Conservation (phyloP, 805 yeast species). For the Wickerhamiella dianesei region DNA sequence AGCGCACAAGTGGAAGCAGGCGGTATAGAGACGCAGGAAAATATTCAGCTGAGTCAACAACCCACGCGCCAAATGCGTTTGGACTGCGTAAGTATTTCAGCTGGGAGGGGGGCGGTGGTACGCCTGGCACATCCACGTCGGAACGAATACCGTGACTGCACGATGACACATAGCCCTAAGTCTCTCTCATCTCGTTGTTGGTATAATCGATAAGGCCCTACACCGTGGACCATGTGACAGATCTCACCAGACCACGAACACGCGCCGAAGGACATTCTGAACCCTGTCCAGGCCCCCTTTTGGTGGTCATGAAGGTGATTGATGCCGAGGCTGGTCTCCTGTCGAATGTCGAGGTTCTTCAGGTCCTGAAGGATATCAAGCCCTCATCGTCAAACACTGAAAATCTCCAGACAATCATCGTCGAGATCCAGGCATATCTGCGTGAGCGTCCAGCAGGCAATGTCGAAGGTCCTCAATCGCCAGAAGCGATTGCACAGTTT, state of each 20-base stretch:
- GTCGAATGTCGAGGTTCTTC: slow-evolving; percentile 51
- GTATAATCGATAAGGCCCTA: too few relatives aligned
- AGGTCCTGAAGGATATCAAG: slow-evolving; percentile 39
- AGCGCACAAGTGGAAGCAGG: neutral
- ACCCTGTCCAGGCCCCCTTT: too few relatives aligned
- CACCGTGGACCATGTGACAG: neutral
- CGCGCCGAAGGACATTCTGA: neutral
- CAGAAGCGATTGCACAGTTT: slow-evolving; percentile 26
- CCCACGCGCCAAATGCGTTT: neutral
- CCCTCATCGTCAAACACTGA: slow-evolving; percentile 18
- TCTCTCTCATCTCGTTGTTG: neutral
- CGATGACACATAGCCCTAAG: neutral
- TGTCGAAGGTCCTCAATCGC: slow-evolving; percentile 24
- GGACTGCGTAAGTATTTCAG: too few relatives aligned
- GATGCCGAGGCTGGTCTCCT: slow-evolving; percentile 35
- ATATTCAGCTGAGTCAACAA: neutral
- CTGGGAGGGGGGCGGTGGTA: too few relatives aligned
- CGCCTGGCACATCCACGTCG: too few relatives aligned
- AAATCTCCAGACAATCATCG: slow-evolving; percentile 24
- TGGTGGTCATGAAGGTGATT: slow-evolving; percentile 29
- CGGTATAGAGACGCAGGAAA: too few relatives aligned
- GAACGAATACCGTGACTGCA: neutral
- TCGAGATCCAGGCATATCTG: slow-evolving; percentile 27
- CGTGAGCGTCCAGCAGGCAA: slow-evolving; percentile 30
- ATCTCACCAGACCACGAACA: neutral